Evolutionary conservation across 2,329 filamentous ascomycete genomes (phyloP).

Genomic region (Colletotrichum coccodes): DNA sequence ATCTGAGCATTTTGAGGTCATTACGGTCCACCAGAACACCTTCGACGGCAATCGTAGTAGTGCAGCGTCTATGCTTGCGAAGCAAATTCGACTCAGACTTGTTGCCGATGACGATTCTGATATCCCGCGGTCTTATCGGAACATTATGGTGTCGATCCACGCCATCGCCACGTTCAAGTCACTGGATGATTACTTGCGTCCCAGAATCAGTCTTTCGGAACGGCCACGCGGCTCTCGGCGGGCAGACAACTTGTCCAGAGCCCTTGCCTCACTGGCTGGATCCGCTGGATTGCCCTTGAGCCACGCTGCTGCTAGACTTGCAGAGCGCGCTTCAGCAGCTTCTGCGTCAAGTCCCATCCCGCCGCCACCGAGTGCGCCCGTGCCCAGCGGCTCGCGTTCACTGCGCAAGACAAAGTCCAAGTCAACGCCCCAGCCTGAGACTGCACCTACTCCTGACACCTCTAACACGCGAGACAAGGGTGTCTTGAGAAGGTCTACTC

Average conservation of each 20-base stretch:
- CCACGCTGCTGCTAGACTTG: slow-evolving; percentile 56
- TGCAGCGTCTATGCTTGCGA: slow-evolving; percentile 94
- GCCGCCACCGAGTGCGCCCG: slow-evolving; percentile 47
- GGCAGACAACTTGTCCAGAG: slow-evolving; percentile 70
- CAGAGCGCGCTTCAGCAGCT: slow-evolving; percentile 53
- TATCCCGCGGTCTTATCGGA: slow-evolving; percentile 87
- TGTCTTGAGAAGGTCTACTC: slow-evolving; percentile 69
- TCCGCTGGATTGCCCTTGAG: slow-evolving; percentile 70
- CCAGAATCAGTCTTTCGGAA: slow-evolving; percentile 85
- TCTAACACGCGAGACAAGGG: slow-evolving; percentile 66
- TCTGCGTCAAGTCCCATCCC: slow-evolving; percentile 48
- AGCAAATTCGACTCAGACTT: slow-evolving; percentile 90
- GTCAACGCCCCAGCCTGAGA: slow-evolving; percentile 50
- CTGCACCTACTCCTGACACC: slow-evolving; percentile 55
- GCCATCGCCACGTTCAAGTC: slow-evolving; percentile 98
- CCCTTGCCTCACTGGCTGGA: slow-evolving; percentile 81
- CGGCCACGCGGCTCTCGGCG: slow-evolving; percentile 73
- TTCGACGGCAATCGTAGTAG: slow-evolving; percentile 91
- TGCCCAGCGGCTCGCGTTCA: slow-evolving; percentile 55
- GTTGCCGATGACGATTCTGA: slow-evolving; percentile 91
- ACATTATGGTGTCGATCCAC: slow-evolving; percentile 98
- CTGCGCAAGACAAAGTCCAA: slow-evolving; percentile 59
- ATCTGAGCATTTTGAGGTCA: slow-evolving; percentile 97
- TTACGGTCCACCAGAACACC: slow-evolving; percentile 93
- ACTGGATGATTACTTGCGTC: slow-evolving; percentile 93